Evolutionary conservation across 2,329 filamentous ascomycete species (phyloP).

Genomic region (Fusarium graminum): DNA sequence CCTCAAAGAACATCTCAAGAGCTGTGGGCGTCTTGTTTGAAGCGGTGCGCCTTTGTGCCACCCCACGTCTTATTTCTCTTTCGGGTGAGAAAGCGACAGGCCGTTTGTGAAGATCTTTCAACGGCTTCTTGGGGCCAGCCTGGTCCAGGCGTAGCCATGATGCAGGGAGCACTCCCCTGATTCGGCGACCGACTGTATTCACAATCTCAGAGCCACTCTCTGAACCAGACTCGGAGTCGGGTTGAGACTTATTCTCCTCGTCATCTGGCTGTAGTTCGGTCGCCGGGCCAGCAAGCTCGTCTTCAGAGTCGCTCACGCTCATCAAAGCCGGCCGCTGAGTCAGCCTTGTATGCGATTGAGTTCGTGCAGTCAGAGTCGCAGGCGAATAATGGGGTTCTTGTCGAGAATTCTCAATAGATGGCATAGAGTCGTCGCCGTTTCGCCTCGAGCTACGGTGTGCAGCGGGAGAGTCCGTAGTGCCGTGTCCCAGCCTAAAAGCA

Average conservation of each 20-base stretch:
- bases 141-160: conserved; percentile 75
- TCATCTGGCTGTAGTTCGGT: conserved; percentile 6
- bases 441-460: conserved; percentile 42
- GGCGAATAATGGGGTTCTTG: neutral
- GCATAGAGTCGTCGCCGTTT: conserved; percentile 18
- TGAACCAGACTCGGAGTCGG: conserved; percentile 56
- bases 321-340: conserved; percentile 19
- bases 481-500: conserved; percentile 32
- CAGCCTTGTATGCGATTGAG: conserved; percentile 10
- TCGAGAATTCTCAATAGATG: neutral
- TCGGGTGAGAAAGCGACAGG: conserved; percentile 54
- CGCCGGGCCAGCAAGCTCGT: conserved; percentile 33
- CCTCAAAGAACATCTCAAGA: conserved; percentile 59
- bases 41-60: conserved; percentile 61
- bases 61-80: conserved; percentile 60
- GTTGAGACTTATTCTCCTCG: conserved; percentile 42
- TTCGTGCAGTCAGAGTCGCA: neutral
- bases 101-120: conserved; percentile 49
- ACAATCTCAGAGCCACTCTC: conserved; percentile 58
- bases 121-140: conserved; percentile 51
- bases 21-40: conserved; percentile 47
- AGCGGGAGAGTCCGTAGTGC: conserved; percentile 40
- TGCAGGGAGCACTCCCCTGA: conserved; percentile 74
- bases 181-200: conserved; percentile 59
- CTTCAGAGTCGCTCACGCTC: conserved; percentile 46